phyloP scores from a whole-genome alignment of 768 basidiomycete species.

The Suillus hirtellus region DNA sequence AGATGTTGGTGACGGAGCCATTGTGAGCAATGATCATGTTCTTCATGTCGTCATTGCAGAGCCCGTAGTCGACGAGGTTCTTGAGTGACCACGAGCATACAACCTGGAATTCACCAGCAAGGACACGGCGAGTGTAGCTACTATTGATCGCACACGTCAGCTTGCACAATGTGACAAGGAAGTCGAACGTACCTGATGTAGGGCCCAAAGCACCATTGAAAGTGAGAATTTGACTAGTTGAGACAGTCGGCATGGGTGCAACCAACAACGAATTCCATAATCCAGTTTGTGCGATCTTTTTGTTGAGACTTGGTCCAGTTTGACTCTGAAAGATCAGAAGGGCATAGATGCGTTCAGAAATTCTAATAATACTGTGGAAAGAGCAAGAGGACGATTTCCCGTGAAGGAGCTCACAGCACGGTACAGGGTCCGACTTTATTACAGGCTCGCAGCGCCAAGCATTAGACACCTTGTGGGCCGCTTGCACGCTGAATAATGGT shows the following conservation, averaged over 20 bases:
- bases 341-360: too few species aligned
- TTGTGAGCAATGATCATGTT: constrained; percentile 98
- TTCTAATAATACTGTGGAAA: too few species aligned
- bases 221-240: constrained; percentile 96
- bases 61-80: constrained; percentile 90
- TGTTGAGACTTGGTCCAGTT: constrained; percentile 79
- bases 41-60: constrained; percentile 99
- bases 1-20: constrained; percentile 85
- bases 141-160: constrained; percentile 54
- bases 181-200: constrained; percentile 76
- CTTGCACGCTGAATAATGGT: too few species aligned
- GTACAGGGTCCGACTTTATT: too few species aligned
- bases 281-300: constrained; percentile 77
- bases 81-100: constrained; percentile 99
- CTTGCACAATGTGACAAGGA: not conserved
- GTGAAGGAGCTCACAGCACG: too few species aligned
- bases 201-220: constrained; percentile 99
- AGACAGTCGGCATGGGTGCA: constrained; percentile 99
- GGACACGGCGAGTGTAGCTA: constrained; percentile 97
- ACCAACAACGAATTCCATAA: constrained; percentile 87
- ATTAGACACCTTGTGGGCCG: too few species aligned
- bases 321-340: constrained; percentile 76
- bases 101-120: constrained; percentile 98
- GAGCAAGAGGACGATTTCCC: too few species aligned
- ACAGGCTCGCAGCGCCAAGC: too few species aligned